Conservation (phyloP, 1,284 basidiomycete genomes). For the Ceratorhiza oryzae-sativae region DNA sequence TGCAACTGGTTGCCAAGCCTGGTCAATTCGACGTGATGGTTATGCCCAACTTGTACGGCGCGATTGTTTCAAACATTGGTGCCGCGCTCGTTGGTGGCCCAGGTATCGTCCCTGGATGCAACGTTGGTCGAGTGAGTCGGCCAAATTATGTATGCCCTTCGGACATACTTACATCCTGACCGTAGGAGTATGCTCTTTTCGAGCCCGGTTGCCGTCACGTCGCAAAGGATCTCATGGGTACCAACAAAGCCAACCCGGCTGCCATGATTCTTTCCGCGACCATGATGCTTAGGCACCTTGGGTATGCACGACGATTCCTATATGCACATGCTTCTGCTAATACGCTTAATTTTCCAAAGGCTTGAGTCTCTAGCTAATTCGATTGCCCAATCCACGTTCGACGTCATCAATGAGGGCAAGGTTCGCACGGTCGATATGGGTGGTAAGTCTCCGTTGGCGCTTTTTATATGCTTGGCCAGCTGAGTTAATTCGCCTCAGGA, state of each 20-base stretch:
- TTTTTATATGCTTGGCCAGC: constrained; percentile 33
- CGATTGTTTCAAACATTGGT: constrained; percentile 98
- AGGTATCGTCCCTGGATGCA: constrained; percentile 97
- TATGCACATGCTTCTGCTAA: constrained; percentile 28
- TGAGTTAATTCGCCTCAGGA: constrained; percentile 55
- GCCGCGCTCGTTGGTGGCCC: constrained; percentile 98
- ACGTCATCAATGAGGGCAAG: constrained; percentile 89
- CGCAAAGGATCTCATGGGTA: constrained; percentile 97
- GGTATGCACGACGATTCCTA: constrained; percentile 58
- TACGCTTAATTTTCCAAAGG: constrained; percentile 51
- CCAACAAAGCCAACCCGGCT: constrained; percentile 96
- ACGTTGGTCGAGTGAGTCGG: constrained; percentile 84
- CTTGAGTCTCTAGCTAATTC: constrained; percentile 94
- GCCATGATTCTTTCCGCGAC: constrained; percentile 98
- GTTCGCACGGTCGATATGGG: constrained; percentile 96
- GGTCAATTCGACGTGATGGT: constrained; percentile 98
- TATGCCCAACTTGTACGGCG: constrained; percentile 73
- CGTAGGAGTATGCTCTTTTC: constrained; percentile 94
- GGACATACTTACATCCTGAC: no score
- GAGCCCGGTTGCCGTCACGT: constrained; percentile 99
- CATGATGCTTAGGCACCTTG: constrained; percentile 99
- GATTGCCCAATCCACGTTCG: constrained; percentile 93
- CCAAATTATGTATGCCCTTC: background rate
- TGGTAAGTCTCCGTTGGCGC: constrained; percentile 62
- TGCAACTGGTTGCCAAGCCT: constrained; percentile 97